phyloP scores from a whole-genome alignment of 768 basidiomycete species.

The Suillus occidentalis region DNA sequence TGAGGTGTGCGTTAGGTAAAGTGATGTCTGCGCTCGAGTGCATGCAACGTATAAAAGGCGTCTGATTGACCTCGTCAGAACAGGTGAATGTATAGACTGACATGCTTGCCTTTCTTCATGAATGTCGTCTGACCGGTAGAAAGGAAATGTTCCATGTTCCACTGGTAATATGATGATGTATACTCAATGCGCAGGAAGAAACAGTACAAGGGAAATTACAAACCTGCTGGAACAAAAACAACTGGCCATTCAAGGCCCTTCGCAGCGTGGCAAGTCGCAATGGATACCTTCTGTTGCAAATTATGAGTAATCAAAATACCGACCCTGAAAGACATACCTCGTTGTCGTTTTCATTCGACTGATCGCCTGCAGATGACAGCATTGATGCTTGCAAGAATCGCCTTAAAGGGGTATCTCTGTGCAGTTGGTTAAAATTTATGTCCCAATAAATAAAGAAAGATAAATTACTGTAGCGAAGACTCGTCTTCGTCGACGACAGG shows the following conservation, averaged over 20 bases:
- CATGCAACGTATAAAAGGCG: constrained; percentile 88
- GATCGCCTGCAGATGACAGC: constrained; percentile 78
- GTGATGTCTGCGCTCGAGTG: constrained; percentile 75
- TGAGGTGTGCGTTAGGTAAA: constrained; percentile 55
- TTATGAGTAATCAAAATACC: neutral
- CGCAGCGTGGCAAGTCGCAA: constrained; percentile 85
- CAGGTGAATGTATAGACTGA: neutral
- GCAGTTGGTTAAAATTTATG: neutral
- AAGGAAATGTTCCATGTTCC: constrained; percentile 75
- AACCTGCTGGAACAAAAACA: constrained; percentile 76
- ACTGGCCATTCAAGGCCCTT: constrained; percentile 95
- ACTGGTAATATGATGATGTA: constrained; percentile 38
- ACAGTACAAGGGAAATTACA: constrained; percentile 11
- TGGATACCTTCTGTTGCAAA: constrained; percentile 66
- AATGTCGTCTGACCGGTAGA: constrained; percentile 67
- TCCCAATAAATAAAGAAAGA: neutral
- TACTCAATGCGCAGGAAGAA: neutral
- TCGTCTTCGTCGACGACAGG: neutral
- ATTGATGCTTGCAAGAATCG: constrained; percentile 77
- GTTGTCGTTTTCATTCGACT: constrained; percentile 50
- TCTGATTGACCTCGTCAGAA: constrained; percentile 36
- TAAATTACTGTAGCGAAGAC: neutral
- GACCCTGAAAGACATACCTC: constrained; percentile 34
- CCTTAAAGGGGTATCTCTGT: constrained; percentile 59
- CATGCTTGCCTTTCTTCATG: constrained; percentile 74